Evolutionary conservation across 179 eudicot genomes (phyloP).

Genomic region (Monotropa hypopitys): DNA sequence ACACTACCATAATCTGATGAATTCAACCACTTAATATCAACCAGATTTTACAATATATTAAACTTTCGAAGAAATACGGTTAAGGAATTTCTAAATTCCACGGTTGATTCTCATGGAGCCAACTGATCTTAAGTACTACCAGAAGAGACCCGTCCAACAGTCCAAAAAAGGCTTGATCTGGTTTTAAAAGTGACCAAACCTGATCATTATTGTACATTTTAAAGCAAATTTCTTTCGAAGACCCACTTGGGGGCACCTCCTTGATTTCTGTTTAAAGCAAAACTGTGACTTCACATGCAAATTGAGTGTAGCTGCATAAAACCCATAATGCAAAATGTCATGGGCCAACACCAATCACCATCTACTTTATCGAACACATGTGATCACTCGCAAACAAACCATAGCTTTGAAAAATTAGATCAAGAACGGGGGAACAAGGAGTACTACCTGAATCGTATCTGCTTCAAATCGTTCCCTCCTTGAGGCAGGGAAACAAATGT

Average conservation of each 20-base stretch:
- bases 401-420: constrained; percentile 12
- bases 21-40: background rate
- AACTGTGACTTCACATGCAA: constrained; percentile 14
- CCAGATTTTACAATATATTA: background rate
- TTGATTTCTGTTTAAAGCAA: constrained; percentile 13
- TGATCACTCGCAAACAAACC: constrained; percentile 18
- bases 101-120: constrained; percentile 4
- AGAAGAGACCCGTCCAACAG: background rate
- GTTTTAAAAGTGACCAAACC: background rate
- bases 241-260: constrained; percentile 16
- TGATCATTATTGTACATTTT: background rate
- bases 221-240: background rate
- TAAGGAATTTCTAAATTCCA: background rate
- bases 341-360: constrained; percentile 4
- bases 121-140: background rate
- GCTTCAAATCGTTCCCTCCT: constrained; percentile 53
- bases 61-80: background rate
- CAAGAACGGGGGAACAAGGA: constrained; percentile 3
- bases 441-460: constrained; percentile 61
- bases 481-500: constrained; percentile 45
- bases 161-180: background rate
- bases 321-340: background rate
- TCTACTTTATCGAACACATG: constrained; percentile 6
- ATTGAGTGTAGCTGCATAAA: constrained; percentile 10
- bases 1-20: background rate